A percentile compares a stretch with the other conserved stretches of the same genome.
Conservation (phyloP, 805 yeast species). For the Ogataea methylovora region DNA sequence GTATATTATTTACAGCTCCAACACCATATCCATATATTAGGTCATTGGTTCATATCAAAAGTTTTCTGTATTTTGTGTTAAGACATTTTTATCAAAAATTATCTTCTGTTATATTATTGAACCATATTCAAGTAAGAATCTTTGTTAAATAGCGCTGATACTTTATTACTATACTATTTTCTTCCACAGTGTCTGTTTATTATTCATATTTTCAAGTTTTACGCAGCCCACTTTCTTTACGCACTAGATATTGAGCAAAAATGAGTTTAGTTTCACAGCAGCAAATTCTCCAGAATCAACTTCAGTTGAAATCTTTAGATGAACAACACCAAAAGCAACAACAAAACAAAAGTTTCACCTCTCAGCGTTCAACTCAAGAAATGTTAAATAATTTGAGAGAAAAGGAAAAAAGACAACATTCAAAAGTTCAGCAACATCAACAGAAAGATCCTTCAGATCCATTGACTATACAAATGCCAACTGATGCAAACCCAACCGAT, state of each 20-base stretch:
- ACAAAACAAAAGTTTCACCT: constrained; percentile 33
- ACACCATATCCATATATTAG: no score
- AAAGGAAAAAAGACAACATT: constrained; percentile 5
- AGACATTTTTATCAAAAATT: constrained; percentile 1
- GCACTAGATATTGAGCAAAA: no score
- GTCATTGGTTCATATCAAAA: no score
- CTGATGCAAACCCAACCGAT: constrained; percentile 75
- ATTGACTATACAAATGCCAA: constrained; percentile 42
- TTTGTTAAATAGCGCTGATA: no score
- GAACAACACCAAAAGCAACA: constrained; percentile 30
- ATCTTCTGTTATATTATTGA: constrained; percentile 5
- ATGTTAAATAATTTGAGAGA: constrained; percentile 14
- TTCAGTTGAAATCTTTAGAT: constrained; percentile 38
- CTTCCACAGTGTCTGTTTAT: no score
- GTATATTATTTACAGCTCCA: no score
- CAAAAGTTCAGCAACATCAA: neutral
- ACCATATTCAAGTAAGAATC: no score
- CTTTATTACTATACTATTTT: no score
- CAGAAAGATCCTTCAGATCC: constrained; percentile 41
- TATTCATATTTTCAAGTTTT: no score
- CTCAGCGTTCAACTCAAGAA: constrained; percentile 24
- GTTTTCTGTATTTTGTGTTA: neutral
- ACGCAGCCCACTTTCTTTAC: no score
- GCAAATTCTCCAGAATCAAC: constrained; percentile 38
- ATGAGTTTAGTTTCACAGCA: constrained; percentile 32